Evolutionary conservation across 495 filamentous ascomycete genomes (phyloP), one percentile per base, ranked within the genome.

Genomic region (Neurospora sp.): DNA sequence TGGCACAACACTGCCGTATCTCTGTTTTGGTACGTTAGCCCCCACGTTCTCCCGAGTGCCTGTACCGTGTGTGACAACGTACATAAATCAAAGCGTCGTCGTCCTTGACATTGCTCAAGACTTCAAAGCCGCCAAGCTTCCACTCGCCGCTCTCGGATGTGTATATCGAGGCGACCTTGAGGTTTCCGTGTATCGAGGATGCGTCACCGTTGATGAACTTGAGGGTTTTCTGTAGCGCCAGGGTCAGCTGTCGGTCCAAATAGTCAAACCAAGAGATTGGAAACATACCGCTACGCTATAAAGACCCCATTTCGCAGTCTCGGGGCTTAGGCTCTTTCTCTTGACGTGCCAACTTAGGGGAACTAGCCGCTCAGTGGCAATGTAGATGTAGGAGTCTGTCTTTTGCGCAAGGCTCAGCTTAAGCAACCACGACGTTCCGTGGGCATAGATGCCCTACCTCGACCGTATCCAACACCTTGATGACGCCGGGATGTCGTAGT

Each of bases 201-300:
- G 95, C 96, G 75, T 98, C 96, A 42, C 92, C 91, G 77, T 98
- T 98, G 76, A 99, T 92, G 77, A 99, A 99, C 78, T 95, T 96
- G 53, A 98, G 81, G 0, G 96, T 97, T 81, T 92, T 92, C 91
- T 95, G 72, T 11, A 37, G 20, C 14, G 14, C 39, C 27, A 53
- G 18, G 40, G 61, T 78, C 71, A 81, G 78, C 41, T 66, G 27
- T 18, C 3, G 27, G 14, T 5, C 27, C 22, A 9, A 35, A 66
- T 5, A 3, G 14, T 37, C 53, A 35, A 11, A 35, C 14, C 6
- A 27, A 18, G 1, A 35, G 37, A n/a, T 9, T 10, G 35, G 5
- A 18, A 69, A 79, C 89, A 70, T 84, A 96, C 93, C 78, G 96
- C 94, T 66, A 97, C 85, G 75, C 88, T 92, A 77, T 92, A 91